phyloP scores from a whole-genome alignment of 805 yeast genomes.

The Yarrowia keelungensis region DNA sequence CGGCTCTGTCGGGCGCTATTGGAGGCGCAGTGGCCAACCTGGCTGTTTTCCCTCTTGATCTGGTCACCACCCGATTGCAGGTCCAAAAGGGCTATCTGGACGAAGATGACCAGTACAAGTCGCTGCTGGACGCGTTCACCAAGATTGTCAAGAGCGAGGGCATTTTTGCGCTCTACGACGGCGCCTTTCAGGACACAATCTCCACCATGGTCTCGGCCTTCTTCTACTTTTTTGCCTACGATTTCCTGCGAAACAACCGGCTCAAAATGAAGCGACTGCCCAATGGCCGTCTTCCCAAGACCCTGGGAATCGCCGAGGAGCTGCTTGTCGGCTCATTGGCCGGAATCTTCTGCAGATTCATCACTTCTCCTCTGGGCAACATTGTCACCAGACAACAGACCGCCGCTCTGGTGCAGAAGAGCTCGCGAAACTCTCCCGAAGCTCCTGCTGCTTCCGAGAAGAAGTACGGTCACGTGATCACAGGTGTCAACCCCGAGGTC shows the following conservation, averaged over 20 bases:
- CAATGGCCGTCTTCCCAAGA: conserved; percentile 45
- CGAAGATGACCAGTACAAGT: conserved; percentile 56
- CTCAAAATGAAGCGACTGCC: conserved; percentile 40
- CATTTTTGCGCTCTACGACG: conserved; percentile 73
- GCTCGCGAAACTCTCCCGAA: not conserved
- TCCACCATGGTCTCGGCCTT: conserved; percentile 48
- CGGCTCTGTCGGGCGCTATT: conserved; percentile 48
- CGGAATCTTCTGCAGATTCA: conserved; percentile 49
- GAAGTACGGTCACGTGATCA: conserved; percentile 23
- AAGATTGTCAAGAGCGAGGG: conserved; percentile 80
- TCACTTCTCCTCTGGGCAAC: conserved; percentile 48
- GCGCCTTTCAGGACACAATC: conserved; percentile 61
- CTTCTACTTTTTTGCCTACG: conserved; percentile 49
- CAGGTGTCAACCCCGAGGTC: conserved; percentile 1
- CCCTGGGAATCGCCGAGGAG: conserved; percentile 47
- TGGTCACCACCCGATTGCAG: conserved; percentile 49
- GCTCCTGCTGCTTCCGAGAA: not conserved
- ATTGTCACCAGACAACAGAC: conserved; percentile 48
- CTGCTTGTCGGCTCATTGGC: conserved; percentile 48
- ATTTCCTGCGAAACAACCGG: conserved; percentile 45
- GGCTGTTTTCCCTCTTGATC: conserved; percentile 48
- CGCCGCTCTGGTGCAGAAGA: conserved; percentile 40
- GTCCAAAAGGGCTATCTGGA: conserved; percentile 44
- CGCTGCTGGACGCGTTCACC: conserved; percentile 75
- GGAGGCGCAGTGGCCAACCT: conserved; percentile 49